A percentile compares a stretch with the other conserved stretches of the same genome.
Evolutionary conservation across 2,329 filamentous ascomycete species (phyloP).

Genomic region (Podosphaera leucotricha): DNA sequence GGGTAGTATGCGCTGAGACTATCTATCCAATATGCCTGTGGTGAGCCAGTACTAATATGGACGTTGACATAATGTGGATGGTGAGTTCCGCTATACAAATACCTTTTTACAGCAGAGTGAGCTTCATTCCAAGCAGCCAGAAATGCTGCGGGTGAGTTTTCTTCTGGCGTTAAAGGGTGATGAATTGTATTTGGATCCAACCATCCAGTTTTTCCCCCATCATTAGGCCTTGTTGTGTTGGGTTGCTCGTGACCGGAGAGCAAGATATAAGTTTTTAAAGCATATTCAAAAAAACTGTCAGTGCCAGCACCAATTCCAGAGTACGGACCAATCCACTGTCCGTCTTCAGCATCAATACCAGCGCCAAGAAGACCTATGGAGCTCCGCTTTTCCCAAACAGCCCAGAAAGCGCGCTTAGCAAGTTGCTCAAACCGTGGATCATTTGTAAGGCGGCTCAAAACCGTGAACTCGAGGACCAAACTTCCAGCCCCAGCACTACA

Average conservation of each 20-base stretch:
- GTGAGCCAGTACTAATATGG: constrained; percentile 68
- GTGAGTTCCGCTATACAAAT: constrained; percentile 66
- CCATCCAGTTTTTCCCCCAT: constrained; percentile 18
- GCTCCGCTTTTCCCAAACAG: constrained; percentile 77
- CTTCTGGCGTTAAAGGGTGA: constrained; percentile 32
- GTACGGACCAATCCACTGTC: constrained; percentile 68
- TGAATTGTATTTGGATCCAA: constrained; percentile 42
- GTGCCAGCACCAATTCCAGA: constrained; percentile 92
- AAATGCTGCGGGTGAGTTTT: constrained; percentile 56
- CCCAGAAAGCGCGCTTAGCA: constrained; percentile 87
- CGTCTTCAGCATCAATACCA: constrained; percentile 77
- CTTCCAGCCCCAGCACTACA: constrained; percentile 95
- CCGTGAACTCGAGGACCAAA: constrained; percentile 78
- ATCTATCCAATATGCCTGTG: constrained; percentile 84
- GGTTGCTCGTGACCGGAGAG: constrained; percentile 50
- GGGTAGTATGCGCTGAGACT: constrained; percentile 91
- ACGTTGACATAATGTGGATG: constrained; percentile 87
- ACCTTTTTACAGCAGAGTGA: constrained; percentile 67
- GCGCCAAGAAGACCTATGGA: constrained; percentile 71
- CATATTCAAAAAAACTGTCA: constrained; percentile 97
- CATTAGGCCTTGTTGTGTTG: constrained; percentile 19
- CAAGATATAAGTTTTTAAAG: constrained; percentile 78
- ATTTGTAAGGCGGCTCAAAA: constrained; percentile 67
- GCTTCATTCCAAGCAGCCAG: constrained; percentile 65
- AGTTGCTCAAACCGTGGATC: constrained; percentile 72